These are phyloP conservation scores for Colletotrichum camelliae DNA, from an alignment of 2,329 filamentous ascomycete species.

Conservation along the genomic window DNA sequence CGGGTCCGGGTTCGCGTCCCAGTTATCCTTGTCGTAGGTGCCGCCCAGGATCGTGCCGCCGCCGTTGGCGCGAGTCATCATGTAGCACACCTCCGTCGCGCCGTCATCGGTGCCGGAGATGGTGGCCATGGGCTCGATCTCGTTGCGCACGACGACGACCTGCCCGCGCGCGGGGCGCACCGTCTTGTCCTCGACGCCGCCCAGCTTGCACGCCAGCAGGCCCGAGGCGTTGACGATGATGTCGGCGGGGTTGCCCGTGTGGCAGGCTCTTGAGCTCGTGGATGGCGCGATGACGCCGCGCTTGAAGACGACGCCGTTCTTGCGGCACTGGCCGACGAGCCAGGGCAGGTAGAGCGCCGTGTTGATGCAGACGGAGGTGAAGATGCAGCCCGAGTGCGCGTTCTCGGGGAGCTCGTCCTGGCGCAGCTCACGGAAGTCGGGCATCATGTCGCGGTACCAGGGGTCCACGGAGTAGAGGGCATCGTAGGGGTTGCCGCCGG, in stretches of 20 bases:
- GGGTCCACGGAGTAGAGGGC: constrained; percentile 69
- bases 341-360: constrained; percentile 75
- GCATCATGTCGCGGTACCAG: constrained; percentile 76
- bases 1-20: constrained; percentile 80
- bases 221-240: constrained; percentile 76
- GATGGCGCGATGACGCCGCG: constrained; percentile 59
- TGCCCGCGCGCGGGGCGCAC: constrained; percentile 73
- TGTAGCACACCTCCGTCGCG: constrained; percentile 74
- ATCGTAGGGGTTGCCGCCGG: constrained; percentile 69
- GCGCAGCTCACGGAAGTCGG: constrained; percentile 71
- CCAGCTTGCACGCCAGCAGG: constrained; percentile 66
- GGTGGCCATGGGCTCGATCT: constrained; percentile 71
- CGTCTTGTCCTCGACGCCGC: constrained; percentile 69
- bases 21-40: constrained; percentile 79
- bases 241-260: constrained; percentile 62
- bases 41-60: constrained; percentile 90
- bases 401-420: constrained; percentile 63
- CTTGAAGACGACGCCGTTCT: constrained; percentile 62
- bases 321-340: constrained; percentile 70
- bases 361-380: constrained; percentile 77
- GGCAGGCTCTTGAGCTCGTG: constrained; percentile 61
- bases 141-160: constrained; percentile 82
- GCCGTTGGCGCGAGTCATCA: constrained; percentile 81
- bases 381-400: constrained; percentile 61
- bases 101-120: constrained; percentile 78